Conservation (phyloP, 2,329 filamentous ascomycete species). For the Colletotrichum tropicale region DNA sequence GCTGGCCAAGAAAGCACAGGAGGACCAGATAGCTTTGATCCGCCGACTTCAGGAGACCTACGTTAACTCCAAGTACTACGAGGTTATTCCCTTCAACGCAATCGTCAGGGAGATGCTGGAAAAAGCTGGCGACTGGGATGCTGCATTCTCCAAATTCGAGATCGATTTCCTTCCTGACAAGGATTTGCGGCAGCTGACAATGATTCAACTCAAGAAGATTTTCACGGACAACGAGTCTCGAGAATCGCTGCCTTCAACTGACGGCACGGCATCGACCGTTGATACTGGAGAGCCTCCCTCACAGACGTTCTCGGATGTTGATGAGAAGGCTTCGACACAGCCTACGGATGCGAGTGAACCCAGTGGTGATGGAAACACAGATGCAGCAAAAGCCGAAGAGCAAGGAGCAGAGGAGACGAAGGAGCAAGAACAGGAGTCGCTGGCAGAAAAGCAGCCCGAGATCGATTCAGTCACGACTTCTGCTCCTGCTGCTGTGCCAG, state of each 20-base stretch:
- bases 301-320: conserved; percentile 49
- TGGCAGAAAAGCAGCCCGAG: background rate
- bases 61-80: conserved; percentile 93
- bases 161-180: conserved; percentile 94
- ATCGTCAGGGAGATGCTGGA: conserved; percentile 91
- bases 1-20: conserved; percentile 78
- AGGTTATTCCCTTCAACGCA: conserved; percentile 91
- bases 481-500: background rate
- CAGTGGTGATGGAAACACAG: conserved; percentile 33
- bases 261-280: conserved; percentile 64
- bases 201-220: conserved; percentile 91
- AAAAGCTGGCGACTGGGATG: conserved; percentile 92
- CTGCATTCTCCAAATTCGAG: conserved; percentile 88
- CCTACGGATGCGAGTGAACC: conserved; percentile 41
- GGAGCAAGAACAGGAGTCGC: background rate
- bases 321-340: conserved; percentile 49
- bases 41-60: conserved; percentile 87
- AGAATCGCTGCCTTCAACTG: conserved; percentile 72
- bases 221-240: conserved; percentile 90
- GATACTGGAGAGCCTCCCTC: conserved; percentile 53
- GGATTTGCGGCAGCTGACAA: conserved; percentile 90
- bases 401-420: background rate
- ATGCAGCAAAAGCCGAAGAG: conserved; percentile 26
- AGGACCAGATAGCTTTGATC: conserved; percentile 78
- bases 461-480: background rate